These are phyloP conservation scores for Globisporangium solare DNA, from an alignment of 352 stramenopile genomes.

Conservation along the genomic window DNA sequence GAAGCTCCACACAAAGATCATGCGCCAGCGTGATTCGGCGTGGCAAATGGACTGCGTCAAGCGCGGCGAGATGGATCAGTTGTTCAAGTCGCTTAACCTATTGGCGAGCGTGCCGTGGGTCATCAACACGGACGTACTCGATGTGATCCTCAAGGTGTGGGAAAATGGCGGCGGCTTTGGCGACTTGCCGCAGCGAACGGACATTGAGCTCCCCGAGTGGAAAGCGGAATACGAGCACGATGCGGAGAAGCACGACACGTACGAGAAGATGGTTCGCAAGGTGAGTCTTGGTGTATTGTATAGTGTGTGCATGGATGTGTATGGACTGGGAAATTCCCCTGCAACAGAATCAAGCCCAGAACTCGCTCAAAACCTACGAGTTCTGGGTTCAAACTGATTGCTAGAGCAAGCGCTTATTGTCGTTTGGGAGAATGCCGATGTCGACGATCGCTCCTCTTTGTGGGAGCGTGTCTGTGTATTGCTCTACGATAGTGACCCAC, in stretches of 20 bases:
- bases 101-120: slow-evolving; percentile 92
- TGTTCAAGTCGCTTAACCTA: slow-evolving; percentile 92
- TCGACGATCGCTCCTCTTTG: slow-evolving; percentile 2
- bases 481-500: slow-evolving; percentile 1
- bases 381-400: slow-evolving; percentile 86
- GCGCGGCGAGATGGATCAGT: slow-evolving; percentile 72
- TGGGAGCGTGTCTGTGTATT: slow-evolving; percentile 2
- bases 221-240: slow-evolving; percentile 68
- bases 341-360: slow-evolving; percentile 85
- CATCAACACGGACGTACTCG: slow-evolving; percentile 93
- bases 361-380: slow-evolving; percentile 35
- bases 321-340: background rate
- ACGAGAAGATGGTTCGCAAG: slow-evolving; percentile 70
- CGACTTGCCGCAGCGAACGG: slow-evolving; percentile 86
- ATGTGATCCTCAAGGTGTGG: slow-evolving; percentile 91
- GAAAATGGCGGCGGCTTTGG: slow-evolving; percentile 88
- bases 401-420: slow-evolving; percentile 52
- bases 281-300: slow-evolving; percentile 30
- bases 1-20: slow-evolving; percentile 89
- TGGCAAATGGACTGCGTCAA: slow-evolving; percentile 89
- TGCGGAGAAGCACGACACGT: slow-evolving; percentile 45
- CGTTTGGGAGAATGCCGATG: slow-evolving; percentile 7
- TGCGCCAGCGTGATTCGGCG: slow-evolving; percentile 82
- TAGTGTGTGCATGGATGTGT: slow-evolving; percentile 5
- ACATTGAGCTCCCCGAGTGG: slow-evolving; percentile 57